Evolutionary conservation across 768 basidiomycete species (phyloP), one percentile per base, ranked within the genome.

Genomic region (Auriscalpium vulgare): DNA sequence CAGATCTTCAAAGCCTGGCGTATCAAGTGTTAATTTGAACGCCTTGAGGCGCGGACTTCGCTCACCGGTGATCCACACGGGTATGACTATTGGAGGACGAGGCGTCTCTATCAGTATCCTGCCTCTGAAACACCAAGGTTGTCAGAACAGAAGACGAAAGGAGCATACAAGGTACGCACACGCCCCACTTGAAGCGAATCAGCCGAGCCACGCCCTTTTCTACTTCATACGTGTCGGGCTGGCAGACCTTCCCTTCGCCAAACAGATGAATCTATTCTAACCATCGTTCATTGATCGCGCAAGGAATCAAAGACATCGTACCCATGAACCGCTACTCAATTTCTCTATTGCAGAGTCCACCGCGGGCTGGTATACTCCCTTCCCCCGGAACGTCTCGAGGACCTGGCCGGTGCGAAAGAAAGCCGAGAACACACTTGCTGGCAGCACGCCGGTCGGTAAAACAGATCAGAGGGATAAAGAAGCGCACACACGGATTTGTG

Each of bases 391-490:
- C 0, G 93, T 97, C 69, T 98, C 92, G 55, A 97, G 76, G 19
- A 92, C 91, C 69, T 97, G 95, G 9, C 95, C 95, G 11, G 83
- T 77, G 50, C 84, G 78, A 69, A 98, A 97, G 75, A 97, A 95
- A 53, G 79, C 74, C 0, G 88, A 87, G 74, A 88, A 84, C 47
- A 91, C 61, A 69, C 91, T 94, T 68, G 63, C 54, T 50, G 59
- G 46, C 44, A 47, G 37, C 5, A 23, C 68, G 59, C 76, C 16
- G 37, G 37, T 19, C 47, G 7, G 23, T 14, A 19, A 10, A 11
- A 38, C 19, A 49, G 45, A 36, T 17, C 36, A 46, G 19, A 2
- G 11, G 38, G 38, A 29, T 58, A 53, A n/a, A 34, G 49, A 37
- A 16, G 51, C 10, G 17, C 44, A 71, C 86, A 74, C 66, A 91